These are phyloP conservation scores for Pelargonium myrrhifolium DNA, from an alignment of 441 rosid genomes.

Conservation along the genomic window DNA sequence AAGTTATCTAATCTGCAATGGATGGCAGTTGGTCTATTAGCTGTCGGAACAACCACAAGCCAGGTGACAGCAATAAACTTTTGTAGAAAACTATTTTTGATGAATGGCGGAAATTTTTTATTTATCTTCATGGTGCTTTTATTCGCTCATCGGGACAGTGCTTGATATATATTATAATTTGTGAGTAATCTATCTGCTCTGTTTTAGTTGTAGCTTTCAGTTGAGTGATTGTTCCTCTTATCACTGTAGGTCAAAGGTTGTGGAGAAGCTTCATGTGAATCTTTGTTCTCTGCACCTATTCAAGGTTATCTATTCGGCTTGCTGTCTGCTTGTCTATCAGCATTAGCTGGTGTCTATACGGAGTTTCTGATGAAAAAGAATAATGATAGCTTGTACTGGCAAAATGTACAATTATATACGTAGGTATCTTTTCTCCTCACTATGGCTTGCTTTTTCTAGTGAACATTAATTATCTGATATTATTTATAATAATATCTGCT, in stretches of 20 bases:
- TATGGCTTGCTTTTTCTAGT: constrained; percentile 13
- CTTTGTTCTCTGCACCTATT: constrained; percentile 67
- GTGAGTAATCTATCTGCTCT: neutral
- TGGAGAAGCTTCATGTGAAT: constrained; percentile 64
- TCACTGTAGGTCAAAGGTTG: constrained; percentile 60
- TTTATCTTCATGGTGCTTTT: neutral
- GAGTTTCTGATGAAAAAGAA: constrained; percentile 87
- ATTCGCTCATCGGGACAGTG: neutral
- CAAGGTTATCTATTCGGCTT: constrained; percentile 65
- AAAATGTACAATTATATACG: constrained; percentile 77
- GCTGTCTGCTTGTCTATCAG: constrained; percentile 72
- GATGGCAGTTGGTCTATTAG: constrained; percentile 72
- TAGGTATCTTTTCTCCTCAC: constrained; percentile 44
- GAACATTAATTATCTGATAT: constrained; percentile 1
- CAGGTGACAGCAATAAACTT: constrained; percentile 39
- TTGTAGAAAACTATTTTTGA: neutral
- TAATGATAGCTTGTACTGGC: constrained; percentile 77
- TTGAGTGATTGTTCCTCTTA: constrained; percentile 10
- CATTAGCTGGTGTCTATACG: constrained; percentile 70
- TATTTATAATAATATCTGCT: neutral
- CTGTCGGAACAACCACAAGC: constrained; percentile 83
- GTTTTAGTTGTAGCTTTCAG: neutral
- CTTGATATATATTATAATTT: neutral
- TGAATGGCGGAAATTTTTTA: neutral
- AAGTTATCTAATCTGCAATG: constrained; percentile 61